Evolutionary conservation across 2,329 filamentous ascomycete genomes (phyloP).

Genomic region (Xylaria hypoxylon): DNA sequence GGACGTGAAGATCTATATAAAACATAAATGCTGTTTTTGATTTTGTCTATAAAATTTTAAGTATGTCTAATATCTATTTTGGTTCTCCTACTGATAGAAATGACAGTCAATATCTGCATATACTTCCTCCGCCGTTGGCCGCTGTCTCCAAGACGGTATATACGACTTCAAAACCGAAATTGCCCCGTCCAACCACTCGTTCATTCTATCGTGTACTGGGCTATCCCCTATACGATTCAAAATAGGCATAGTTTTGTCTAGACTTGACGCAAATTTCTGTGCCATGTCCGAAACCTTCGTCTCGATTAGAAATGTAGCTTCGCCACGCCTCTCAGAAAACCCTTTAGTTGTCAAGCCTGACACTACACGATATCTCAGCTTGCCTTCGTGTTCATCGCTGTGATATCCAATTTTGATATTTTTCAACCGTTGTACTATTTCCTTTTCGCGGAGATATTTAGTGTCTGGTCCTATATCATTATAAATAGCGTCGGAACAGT

Average conservation of each 20-base stretch:
- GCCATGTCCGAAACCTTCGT: background rate
- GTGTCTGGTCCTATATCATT: background rate
- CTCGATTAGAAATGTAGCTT: background rate
- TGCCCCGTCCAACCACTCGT: background rate
- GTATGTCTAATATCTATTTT: background rate
- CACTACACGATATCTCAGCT: background rate
- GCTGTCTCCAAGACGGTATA: background rate
- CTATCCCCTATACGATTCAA: background rate
- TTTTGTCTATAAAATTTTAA: background rate
- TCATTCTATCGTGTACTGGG: background rate
- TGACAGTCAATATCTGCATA: slow-evolving; percentile 24
- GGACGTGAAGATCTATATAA: too few relatives aligned
- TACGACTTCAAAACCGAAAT: background rate
- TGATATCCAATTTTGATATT: background rate
- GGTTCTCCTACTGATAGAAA: background rate
- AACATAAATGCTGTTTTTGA: too few relatives aligned
- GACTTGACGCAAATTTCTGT: background rate
- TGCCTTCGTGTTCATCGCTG: background rate
- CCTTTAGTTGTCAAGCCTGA: background rate
- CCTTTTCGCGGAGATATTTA: background rate
- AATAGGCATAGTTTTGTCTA: background rate
- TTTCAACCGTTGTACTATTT: background rate
- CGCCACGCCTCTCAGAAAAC: background rate
- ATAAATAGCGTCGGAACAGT: background rate
- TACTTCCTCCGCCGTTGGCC: slow-evolving; percentile 14